These are phyloP conservation scores for Hypoxylon sp. DNA, from an alignment of 2,329 filamentous ascomycete genomes.

Conservation along the genomic window DNA sequence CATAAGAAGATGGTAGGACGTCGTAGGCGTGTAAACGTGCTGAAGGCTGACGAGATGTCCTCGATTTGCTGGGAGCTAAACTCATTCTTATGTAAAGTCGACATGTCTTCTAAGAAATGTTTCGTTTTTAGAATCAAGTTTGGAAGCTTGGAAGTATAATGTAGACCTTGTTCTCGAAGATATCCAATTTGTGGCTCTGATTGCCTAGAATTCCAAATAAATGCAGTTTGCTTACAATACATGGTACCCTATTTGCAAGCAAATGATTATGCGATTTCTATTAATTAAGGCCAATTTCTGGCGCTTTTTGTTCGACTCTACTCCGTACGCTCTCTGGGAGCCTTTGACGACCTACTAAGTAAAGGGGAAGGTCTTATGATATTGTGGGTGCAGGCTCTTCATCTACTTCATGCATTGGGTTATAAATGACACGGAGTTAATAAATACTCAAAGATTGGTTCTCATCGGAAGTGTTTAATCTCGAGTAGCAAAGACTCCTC, in stretches of 20 bases:
- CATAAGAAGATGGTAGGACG: neutral
- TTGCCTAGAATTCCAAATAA: neutral
- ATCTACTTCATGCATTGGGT: neutral
- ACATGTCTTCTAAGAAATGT: neutral
- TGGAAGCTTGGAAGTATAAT: neutral
- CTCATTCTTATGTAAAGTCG: constrained; percentile 9
- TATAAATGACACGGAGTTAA: neutral
- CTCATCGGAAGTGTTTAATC: neutral
- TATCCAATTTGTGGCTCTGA: neutral
- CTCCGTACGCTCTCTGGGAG: neutral
- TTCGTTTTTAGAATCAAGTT: neutral
- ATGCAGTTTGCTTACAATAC: neutral
- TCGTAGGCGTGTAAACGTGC: no score
- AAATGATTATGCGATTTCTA: neutral
- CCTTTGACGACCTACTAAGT: neutral
- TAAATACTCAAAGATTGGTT: neutral
- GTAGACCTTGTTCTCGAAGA: neutral
- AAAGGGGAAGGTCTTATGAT: neutral
- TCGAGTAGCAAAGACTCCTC: neutral
- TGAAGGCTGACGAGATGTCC: neutral
- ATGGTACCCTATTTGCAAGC: neutral
- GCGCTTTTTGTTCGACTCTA: neutral
- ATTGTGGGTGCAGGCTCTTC: neutral
- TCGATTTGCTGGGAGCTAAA: neutral
- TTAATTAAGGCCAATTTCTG: neutral